Base-by-base conservation (phyloP, 2,329 filamentous ascomycete genomes). In the Fusarium dimerum region DNA sequence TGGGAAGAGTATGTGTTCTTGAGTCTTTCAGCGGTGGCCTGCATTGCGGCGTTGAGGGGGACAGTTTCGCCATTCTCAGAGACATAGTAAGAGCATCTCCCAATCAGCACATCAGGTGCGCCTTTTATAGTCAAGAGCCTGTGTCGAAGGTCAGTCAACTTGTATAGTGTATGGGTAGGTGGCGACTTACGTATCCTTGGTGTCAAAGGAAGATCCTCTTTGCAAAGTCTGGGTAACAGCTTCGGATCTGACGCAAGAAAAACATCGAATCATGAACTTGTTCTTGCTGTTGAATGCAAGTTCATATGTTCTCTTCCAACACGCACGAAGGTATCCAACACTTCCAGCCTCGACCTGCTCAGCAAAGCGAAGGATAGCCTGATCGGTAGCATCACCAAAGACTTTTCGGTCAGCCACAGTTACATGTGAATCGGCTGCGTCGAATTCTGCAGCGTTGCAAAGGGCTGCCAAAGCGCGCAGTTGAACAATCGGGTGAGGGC, bases 231-330 rank as follows among this genome's bases (percentile, higher is more conserved):
- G 32, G 4, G 32, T 11, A 10, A 36, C 13, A 15, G 32, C 10
- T 15, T 36, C 32, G 3, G 32, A 15, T 15, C 32, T 36, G 13
- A 15, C 32, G 9, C 32, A 36, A 36, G 32, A 36, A 15, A 36
- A 36, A 9, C 32, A 36, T 3, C 32, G 32, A n/a, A 78, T 66
- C 73, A 78, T 78, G 67, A 72, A 78, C 51, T 79, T 79, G 60
- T 76, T 78, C 63, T 77, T 78, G 15, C 75, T 78, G 63, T 79
- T 79, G 68, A 79, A 79, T 0, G 77, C 73, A 5, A 79, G 69
- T 45, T 77, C 69, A 40, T 74, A 75, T 5, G 71, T 56, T 1
- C 72, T 59, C 7, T 61, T 60, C 34, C 56, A 56, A 0, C 47
- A 54, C 13, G 54, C 58, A 10, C 51, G 54, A 41, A 62, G 52